These are phyloP conservation scores for Kwoniella dendrophila DNA, from an alignment of 768 basidiomycete genomes.

Conservation along the genomic window DNA sequence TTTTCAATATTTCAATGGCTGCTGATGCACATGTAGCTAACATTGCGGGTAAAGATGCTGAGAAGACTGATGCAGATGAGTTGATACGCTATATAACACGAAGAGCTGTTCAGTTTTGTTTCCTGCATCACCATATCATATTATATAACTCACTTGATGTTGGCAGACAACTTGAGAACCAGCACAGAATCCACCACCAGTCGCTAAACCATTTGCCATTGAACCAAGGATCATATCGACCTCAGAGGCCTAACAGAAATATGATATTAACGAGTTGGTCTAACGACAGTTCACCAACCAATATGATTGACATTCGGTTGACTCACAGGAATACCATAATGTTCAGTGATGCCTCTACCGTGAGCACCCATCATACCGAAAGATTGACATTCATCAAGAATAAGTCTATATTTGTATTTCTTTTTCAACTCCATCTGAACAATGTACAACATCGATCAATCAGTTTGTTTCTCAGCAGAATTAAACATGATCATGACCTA, in stretches of 20 bases:
- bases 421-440: slow-evolving; percentile 84
- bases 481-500: slow-evolving; percentile 58
- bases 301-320: background rate
- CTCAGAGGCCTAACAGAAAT: slow-evolving; percentile 67
- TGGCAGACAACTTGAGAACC: slow-evolving; percentile 78
- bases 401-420: slow-evolving; percentile 93
- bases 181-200: slow-evolving; percentile 92
- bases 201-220: slow-evolving; percentile 76
- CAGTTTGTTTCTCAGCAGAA: background rate
- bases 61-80: slow-evolving; percentile 91
- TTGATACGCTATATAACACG: slow-evolving; percentile 89
- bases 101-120: no score
- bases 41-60: slow-evolving; percentile 87
- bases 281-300: background rate
- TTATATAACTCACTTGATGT: slow-evolving; percentile 74
- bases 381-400: slow-evolving; percentile 90
- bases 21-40: slow-evolving; percentile 85
- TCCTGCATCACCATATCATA: no score
- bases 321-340: slow-evolving; percentile 87
- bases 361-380: slow-evolving; percentile 91
- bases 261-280: slow-evolving; percentile 8
- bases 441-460: background rate
- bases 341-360: slow-evolving; percentile 90
- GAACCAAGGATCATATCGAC: slow-evolving; percentile 96
- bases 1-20: slow-evolving; percentile 75